Base-by-base conservation (phyloP, 108 stramenopile species). In the Nitzschia sp. region DNA sequence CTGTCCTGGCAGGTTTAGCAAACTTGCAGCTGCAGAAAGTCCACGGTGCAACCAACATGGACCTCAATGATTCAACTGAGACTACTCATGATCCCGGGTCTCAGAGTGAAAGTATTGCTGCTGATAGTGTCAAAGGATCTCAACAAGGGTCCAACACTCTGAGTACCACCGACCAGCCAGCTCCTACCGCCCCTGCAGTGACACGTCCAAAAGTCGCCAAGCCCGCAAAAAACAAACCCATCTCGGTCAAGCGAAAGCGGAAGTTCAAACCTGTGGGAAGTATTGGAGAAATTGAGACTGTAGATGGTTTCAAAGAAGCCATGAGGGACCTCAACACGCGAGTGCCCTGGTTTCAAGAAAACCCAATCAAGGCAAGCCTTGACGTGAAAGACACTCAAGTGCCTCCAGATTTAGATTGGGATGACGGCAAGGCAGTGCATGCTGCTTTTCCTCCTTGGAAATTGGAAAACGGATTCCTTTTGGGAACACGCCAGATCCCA, bases 401-500 rank as follows among this genome's bases (percentile, higher is more conserved):
- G 0, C 57, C 57, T 10, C 37, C 22, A 12, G 61, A 46, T 20
- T 25, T 44, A 38, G 61, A 62, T 10, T 65, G 65, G 65, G 52
- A 65, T 44, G 65, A 65, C 52, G 14, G 19, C 6, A 38, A 53
- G 39, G 34, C 50, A 0, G 38, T 65, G 12, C 17, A n/a, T 14
- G 37, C 34, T 0, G 51, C 51, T 12, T 65, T 65, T 6, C 51
- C 65, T 5, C 50, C 25, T 26, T 53, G 26, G 37, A 52, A 40
- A 29, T 51, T 65, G 15, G 37, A 52, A 22, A 53, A 65, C 34
- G 51, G 38, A 2, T 34, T 17, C 8, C 6, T 14, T 6, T 38
- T 53, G 38, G 65, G 65, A n/a, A 52, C 29, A 7, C 67, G 67
- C 20, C 51, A 56, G 14, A 38, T 67, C 11, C 67, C 67, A n/a